phyloP scores from a whole-genome alignment of 768 basidiomycete genomes.

The Boletus reticulatus region DNA sequence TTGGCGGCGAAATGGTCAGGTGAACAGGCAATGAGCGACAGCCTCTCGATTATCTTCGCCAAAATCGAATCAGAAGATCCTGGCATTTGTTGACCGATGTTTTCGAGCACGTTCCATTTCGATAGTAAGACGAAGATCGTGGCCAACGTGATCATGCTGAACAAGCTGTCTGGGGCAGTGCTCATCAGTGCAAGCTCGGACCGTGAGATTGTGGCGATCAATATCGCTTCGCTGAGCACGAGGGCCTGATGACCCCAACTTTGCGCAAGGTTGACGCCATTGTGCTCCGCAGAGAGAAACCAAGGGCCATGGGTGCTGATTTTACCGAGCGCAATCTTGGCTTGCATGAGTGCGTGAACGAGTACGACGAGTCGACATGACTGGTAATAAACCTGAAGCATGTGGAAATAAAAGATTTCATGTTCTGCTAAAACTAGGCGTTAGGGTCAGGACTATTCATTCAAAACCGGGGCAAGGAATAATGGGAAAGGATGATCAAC shows the following conservation, averaged over 20 bases:
- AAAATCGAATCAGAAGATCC: constrained; percentile 40
- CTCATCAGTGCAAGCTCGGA: constrained; percentile 36
- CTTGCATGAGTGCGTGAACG: constrained; percentile 34
- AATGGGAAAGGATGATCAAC: not conserved
- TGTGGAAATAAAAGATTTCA: constrained; percentile 42
- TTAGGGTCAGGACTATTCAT: constrained; percentile 22
- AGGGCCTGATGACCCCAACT: constrained; percentile 41
- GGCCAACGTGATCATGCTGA: constrained; percentile 42
- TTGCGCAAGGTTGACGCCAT: constrained; percentile 33
- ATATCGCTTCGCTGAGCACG: constrained; percentile 36
- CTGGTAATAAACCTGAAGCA: constrained; percentile 40
- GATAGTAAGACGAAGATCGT: constrained; percentile 42
- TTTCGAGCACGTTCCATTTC: constrained; percentile 41
- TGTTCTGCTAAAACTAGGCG: constrained; percentile 39
- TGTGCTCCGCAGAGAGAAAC: constrained; percentile 32
- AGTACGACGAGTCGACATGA: constrained; percentile 39
- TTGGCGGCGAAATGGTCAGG: constrained; percentile 41
- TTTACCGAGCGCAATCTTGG: constrained; percentile 21
- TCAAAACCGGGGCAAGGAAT: not conserved
- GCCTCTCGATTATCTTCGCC: constrained; percentile 32
- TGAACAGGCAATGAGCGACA: constrained; percentile 34
- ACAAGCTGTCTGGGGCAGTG: constrained; percentile 42
- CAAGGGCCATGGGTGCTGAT: constrained; percentile 23
- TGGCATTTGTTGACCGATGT: constrained; percentile 31
- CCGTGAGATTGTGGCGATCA: constrained; percentile 34